Evolutionary conservation across 257 asterid genomes (phyloP).

Genomic region (Asclepias syriaca): DNA sequence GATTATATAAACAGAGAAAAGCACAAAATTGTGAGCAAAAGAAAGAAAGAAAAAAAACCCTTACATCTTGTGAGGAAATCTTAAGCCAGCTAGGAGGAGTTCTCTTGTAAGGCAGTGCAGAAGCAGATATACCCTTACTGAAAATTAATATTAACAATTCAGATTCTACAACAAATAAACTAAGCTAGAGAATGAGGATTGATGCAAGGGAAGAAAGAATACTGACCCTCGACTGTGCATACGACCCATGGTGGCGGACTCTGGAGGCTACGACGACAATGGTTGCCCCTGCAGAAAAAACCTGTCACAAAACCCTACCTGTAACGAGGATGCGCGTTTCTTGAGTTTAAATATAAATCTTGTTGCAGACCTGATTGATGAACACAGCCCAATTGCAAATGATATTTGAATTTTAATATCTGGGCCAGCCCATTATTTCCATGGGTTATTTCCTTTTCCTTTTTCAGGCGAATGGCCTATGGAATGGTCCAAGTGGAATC

Average conservation of each 20-base stretch:
- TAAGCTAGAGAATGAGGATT: background rate
- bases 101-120: constrained; percentile 81
- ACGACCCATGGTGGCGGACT: constrained; percentile 70
- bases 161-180: no score
- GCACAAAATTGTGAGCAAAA: background rate
- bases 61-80: constrained; percentile 61
- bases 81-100: constrained; percentile 87
- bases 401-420: no score
- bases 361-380: no score
- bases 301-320: constrained; percentile 22
- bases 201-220: background rate
- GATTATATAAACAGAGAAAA: background rate
- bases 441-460: no score
- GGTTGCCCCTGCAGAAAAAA: background rate
- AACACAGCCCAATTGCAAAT: no score
- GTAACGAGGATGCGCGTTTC: background rate
- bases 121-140: constrained; percentile 85
- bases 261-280: constrained; percentile 11
- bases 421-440: no score
- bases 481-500: no score
- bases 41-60: no score
- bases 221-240: constrained; percentile 83
- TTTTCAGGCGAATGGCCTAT: no score
- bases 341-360: no score
- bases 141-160: constrained; percentile 7